Evolutionary conservation across 768 basidiomycete species (phyloP).

Genomic region (Suillus decipiens): DNA sequence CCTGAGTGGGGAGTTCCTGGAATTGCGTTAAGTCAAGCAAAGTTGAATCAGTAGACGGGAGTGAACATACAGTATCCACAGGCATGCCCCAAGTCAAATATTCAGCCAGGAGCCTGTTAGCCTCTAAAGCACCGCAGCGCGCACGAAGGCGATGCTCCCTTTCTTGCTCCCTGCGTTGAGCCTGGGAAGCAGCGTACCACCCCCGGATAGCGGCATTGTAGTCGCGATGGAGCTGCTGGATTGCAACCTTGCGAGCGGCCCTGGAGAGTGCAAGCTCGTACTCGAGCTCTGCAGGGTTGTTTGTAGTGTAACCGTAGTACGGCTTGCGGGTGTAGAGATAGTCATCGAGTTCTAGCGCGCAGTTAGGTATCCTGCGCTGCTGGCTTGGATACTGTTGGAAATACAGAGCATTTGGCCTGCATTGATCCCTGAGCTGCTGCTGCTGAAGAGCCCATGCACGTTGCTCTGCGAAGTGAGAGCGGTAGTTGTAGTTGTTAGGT

Average conservation of each 20-base stretch:
- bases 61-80: slow-evolving; percentile 6
- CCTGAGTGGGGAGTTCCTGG: not conserved
- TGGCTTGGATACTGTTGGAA: not conserved
- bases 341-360: not conserved
- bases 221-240: not conserved
- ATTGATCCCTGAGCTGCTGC: slow-evolving; percentile 5
- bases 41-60: not conserved
- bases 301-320: not conserved
- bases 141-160: not conserved
- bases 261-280: not conserved
- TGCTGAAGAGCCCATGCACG: slow-evolving; percentile 14
- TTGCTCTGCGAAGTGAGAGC: slow-evolving; percentile 26
- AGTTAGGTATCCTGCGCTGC: not conserved
- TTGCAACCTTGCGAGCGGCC: not conserved
- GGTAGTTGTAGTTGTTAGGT: not conserved
- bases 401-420: slow-evolving; percentile 6
- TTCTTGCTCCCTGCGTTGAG: not conserved
- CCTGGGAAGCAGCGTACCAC: not conserved
- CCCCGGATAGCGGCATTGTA: not conserved
- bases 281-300: not conserved
- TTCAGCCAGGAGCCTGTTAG: not conserved
- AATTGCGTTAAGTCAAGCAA: not conserved
- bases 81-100: not conserved
- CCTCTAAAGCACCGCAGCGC: not conserved
- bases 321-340: not conserved